Percentiles rank a stretch among this genome's conserved stretches.
Evolutionary conservation across 2,329 filamentous ascomycete genomes (phyloP).

Genomic region (Apiospora malaysiana): DNA sequence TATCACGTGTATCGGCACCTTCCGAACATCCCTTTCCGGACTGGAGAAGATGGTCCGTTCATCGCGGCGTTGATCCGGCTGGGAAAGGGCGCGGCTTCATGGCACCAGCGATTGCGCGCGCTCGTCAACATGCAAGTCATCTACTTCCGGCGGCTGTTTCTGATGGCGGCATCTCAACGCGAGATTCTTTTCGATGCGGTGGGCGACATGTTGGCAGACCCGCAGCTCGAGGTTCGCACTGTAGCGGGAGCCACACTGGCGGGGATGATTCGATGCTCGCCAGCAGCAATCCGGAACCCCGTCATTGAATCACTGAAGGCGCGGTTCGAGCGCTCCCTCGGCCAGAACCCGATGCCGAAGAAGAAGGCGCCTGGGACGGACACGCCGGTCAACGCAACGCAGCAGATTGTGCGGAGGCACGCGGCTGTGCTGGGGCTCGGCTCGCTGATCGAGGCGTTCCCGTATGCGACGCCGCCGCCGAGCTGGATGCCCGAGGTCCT

Average conservation of each 20-base stretch:
- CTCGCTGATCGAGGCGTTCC: slow-evolving; percentile 92
- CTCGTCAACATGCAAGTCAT: slow-evolving; percentile 99
- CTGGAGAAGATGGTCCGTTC: slow-evolving; percentile 83
- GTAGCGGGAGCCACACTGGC: slow-evolving; percentile 92
- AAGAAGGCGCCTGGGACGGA: slow-evolving; percentile 67
- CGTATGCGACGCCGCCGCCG: slow-evolving; percentile 91
- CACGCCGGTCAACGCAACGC: slow-evolving; percentile 73
- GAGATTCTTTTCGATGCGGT: slow-evolving; percentile 87
- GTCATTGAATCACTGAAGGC: slow-evolving; percentile 78
- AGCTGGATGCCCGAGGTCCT: slow-evolving; percentile 93
- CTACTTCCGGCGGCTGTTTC: slow-evolving; percentile 94
- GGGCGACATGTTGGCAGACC: slow-evolving; percentile 91
- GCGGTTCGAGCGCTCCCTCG: slow-evolving; percentile 80
- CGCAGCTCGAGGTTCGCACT: slow-evolving; percentile 91
- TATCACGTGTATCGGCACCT: slow-evolving; percentile 97
- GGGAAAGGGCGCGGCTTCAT: slow-evolving; percentile 81
- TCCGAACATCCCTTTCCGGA: slow-evolving; percentile 90
- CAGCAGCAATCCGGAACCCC: slow-evolving; percentile 75
- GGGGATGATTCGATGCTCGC: slow-evolving; percentile 97
- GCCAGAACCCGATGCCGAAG: slow-evolving; percentile 87
- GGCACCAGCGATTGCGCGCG: slow-evolving; percentile 94
- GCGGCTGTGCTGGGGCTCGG: slow-evolving; percentile 92
- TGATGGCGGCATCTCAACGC: slow-evolving; percentile 77
- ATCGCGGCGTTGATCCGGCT: slow-evolving; percentile 87
- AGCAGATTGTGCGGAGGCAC: slow-evolving; percentile 81